A percentile compares a stretch with the other conserved stretches of the same genome.
These are phyloP conservation scores for Sordaria brevicollis DNA, from an alignment of 495 filamentous ascomycete species.

Conservation along the genomic window DNA sequence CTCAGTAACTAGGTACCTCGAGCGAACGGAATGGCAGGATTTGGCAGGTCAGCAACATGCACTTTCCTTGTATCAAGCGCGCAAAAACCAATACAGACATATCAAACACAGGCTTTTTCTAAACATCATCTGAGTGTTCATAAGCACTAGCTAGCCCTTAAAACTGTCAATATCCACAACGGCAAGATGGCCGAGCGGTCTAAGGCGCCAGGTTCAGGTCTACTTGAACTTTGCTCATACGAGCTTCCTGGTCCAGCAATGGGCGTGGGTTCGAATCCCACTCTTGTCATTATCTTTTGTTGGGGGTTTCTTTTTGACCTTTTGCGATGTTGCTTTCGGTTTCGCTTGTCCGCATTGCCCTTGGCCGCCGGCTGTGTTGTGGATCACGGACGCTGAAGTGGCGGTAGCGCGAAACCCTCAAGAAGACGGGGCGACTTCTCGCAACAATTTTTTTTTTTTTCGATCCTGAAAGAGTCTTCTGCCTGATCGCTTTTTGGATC, in stretches of 20 bases:
- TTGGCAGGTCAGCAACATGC: not conserved
- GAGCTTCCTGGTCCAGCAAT: not conserved
- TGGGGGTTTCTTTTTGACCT: not conserved
- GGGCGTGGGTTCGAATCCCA: constrained; percentile 11
- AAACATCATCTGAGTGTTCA: not conserved
- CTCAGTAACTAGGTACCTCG: no score
- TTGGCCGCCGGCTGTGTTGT: not conserved
- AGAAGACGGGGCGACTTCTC: not conserved
- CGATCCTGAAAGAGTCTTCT: not conserved
- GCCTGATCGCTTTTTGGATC: not conserved
- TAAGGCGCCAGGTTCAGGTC: not conserved
- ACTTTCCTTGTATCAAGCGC: not conserved
- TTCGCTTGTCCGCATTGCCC: no score
- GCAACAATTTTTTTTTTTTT: no score
- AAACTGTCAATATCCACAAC: not conserved
- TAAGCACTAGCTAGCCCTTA: not conserved
- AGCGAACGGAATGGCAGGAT: no score
- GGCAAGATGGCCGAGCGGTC: not conserved
- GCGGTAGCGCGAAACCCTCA: not conserved
- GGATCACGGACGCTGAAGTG: not conserved
- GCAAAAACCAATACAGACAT: not conserved
- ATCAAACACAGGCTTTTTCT: no score
- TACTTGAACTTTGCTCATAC: not conserved
- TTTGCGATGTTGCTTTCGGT: not conserved
- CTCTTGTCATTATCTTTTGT: constrained; percentile 3